Base-by-base conservation (phyloP, 2,329 filamentous ascomycete genomes). In the Fusarium chlamydosporum region DNA sequence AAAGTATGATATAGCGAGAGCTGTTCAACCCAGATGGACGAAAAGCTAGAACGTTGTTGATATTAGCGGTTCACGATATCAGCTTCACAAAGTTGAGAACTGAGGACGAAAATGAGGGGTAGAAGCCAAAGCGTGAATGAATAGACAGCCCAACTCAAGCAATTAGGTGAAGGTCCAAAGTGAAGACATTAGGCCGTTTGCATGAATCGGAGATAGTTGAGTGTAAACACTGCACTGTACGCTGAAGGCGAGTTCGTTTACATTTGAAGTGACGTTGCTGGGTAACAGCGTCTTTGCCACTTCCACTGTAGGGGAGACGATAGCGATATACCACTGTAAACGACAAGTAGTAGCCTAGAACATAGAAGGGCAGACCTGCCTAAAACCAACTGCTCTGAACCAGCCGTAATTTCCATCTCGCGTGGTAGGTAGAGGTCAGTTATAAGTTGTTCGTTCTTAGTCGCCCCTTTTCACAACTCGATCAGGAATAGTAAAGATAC, bases 191-290 rank as follows among this genome's bases (percentile, higher is more conserved):
- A 11, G 7, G 7, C 4, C 6, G 7, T 20, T 27, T 33, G 27
- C 0, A 3, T 18, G 12, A 37, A n/a, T 33, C 11, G 20, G 16
- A 18, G 35, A n/a, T 11, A 4, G 20, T 15, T 7, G n/a, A 26
- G 12, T 6, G 8, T 45, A 31, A 45, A 45, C 42, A 16, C 42
- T n/a, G n/a, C 1, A 7, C n/a, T 9, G n/a, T 31, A 45, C 12
- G 13, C 16, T 1, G 35, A 7, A 38, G 29, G 18, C n/a, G 3
- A 55, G 20, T 43, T 10, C 42, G 27, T 55, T 26, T 47, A n/a
- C 12, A 13, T 33, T 13, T 10, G 11, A 43, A 6, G 15, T 41
- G 33, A 13, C 27, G 59, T 68, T 68, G 65, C 65, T n/a, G 29
- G 46, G 55, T 50, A 38, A 67, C 58, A 51, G 20, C 26, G 27